Evolutionary conservation across 169 alveolate species (phyloP), one percentile per base, ranked within the genome.

Genomic region (Eimeria maxima): DNA sequence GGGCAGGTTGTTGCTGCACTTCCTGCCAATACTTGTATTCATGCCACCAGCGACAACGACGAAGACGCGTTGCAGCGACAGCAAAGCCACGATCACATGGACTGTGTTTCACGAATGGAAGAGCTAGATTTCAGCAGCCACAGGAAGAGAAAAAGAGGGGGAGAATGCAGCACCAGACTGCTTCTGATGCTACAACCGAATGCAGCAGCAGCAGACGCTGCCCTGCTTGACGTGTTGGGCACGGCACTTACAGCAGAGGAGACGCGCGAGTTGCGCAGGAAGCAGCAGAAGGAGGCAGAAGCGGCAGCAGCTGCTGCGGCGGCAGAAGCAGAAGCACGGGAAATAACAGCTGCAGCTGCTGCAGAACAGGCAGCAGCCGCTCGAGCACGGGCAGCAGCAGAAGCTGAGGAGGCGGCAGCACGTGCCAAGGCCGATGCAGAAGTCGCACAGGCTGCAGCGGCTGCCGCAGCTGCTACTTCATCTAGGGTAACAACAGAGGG

Each of bases 221-320:
- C 92, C 27, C n/a, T 84, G 73, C 92, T 84, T 13, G 92, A 84
- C 29, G 92, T 84, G 33, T 27, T 84, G 50, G 92, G 92, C 5
- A 84, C 92, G 38, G 92, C 92, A 11, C 76, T 84, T 38, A 84
- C 92, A 8, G 92, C 92, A 84, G 92, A 84, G 55, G 92, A 84
- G 57, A 84, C 92, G 38, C 73, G 92, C 57, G 92, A 84, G 53
- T 57, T 84, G 92, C 92, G 92, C 63, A 57, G 53, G 92, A 47
- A 84, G 33, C 92, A 84, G 76, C 92, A 84, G 53, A 84, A 57
- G 29, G 92, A 84, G 55, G 92, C 92, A 55, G 92, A 55, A 55
- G 76, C 45, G 18, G 92, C 92, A 29, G 92, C 92, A n/a, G 92
- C 92, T n/a, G 92, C 92, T 24, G 92, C 92, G n/a, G 92, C 73